A percentile compares a stretch with the other conserved stretches of the same genome.
phyloP scores from a whole-genome alignment of 2,329 filamentous ascomycete genomes.

The Talaromyces sp. region DNA sequence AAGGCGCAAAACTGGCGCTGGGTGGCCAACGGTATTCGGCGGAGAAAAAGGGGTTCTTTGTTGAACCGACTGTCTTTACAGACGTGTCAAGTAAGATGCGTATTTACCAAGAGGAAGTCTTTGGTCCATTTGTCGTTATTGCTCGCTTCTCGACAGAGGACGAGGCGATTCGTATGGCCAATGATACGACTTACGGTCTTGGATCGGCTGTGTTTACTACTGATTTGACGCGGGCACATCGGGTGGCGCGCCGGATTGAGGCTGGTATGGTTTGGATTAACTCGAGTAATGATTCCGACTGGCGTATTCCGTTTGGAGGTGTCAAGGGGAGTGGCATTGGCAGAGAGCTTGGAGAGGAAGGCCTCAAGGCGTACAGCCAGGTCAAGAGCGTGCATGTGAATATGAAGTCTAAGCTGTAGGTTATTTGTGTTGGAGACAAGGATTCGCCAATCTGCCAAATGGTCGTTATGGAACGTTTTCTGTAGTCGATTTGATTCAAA shows the following conservation, averaged over 20 bases:
- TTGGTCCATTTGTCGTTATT: slow-evolving; percentile 41
- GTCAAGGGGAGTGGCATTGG: slow-evolving; percentile 48
- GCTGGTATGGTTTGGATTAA: slow-evolving; percentile 45
- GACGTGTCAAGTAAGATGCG: slow-evolving; percentile 30
- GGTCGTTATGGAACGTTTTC: not conserved
- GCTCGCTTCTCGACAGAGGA: slow-evolving; percentile 35
- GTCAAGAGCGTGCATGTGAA: slow-evolving; percentile 40
- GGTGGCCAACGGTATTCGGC: slow-evolving; percentile 31
- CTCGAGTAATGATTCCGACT: slow-evolving; percentile 39
- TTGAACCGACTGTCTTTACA: slow-evolving; percentile 35
- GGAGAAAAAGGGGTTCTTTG: slow-evolving; percentile 34
- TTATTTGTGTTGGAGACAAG: not conserved
- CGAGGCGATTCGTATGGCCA: slow-evolving; percentile 34
- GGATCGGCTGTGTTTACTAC: slow-evolving; percentile 39
- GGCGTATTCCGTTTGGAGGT: slow-evolving; percentile 38
- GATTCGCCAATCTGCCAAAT: not conserved
- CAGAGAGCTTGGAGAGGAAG: slow-evolving; percentile 41
- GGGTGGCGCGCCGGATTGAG: slow-evolving; percentile 37
- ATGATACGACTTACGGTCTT: slow-evolving; percentile 39
- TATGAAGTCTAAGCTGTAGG: slow-evolving; percentile 29
- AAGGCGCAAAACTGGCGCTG: slow-evolving; percentile 34
- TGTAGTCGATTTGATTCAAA: not conserved
- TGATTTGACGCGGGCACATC: slow-evolving; percentile 36
- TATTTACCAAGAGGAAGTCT: slow-evolving; percentile 40
- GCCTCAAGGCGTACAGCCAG: slow-evolving; percentile 36